Evolutionary conservation across 352 stramenopile genomes (phyloP), one percentile per base, ranked within the genome.

Genomic region (Nothophytophthora sp.): DNA sequence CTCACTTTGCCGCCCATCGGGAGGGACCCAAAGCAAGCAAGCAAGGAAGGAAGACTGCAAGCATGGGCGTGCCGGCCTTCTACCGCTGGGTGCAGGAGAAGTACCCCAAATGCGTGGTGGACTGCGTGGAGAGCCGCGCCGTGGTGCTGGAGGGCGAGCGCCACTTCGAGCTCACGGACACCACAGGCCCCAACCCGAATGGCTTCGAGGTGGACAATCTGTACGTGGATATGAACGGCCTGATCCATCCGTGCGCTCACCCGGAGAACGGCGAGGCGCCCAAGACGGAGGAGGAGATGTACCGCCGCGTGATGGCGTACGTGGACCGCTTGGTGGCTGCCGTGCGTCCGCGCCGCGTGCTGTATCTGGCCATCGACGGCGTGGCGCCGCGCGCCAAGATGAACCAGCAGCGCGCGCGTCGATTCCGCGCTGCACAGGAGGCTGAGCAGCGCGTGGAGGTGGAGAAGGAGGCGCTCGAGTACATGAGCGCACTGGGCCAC

Each of bases 161-260:
- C 43, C 82, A 90, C 65, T 90, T 90, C 43, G 79, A 91, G 55
- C 73, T 95, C 12, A 76, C 86, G 12, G 76, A 95, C 54, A 80
- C 77, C 12, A 80, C 77, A 0, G 71, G 73, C 12, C 90, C 96
- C 15, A 99, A 98, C 70, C 93, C 93, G 4, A 98, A 98, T 35
- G 87, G 82, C 50, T 95, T 97, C 39, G 90, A 97, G 55, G 96
- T 97, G 37, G 97, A 99, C 76, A 99, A 99, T 73, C 79, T 99
- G 35, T 99, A 99, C 60, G 87, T 99, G 27, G 98, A 99, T 69
- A 99, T 99, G 97, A 99, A 99, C 71, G 98, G 97, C 3, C 97
- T 99, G 43, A 99, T 99, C 67, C 98, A 99, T 68, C 96, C 96
- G 18, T 99, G 98, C 66, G 95, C 93, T 5, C 98, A 99, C 74